Percentiles rank a stretch among this genome's conserved stretches.
These are phyloP conservation scores for Oenanthe javanica DNA, from an alignment of 140 eudicot genomes.

Conservation along the genomic window DNA sequence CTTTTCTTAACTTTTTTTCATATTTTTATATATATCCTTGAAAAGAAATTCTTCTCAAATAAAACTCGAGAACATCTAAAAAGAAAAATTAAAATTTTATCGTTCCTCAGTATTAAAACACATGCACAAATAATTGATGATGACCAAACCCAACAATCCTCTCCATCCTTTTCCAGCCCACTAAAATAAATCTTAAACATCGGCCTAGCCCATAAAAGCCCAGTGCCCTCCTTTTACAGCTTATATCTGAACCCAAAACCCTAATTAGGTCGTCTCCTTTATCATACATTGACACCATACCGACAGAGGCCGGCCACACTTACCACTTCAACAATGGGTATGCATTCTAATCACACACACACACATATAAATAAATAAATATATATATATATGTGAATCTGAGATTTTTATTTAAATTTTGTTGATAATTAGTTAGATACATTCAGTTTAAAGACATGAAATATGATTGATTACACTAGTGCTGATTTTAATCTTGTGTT, in stretches of 20 bases:
- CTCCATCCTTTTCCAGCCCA: not conserved
- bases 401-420: not conserved
- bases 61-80: too few relatives aligned
- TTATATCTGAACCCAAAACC: not conserved
- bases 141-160: not conserved
- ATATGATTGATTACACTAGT: not conserved
- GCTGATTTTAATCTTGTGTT: too few relatives aligned
- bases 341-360: not conserved
- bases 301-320: not conserved
- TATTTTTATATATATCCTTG: too few relatives aligned
- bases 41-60: too few relatives aligned
- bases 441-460: not conserved
- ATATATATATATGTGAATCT: not conserved
- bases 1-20: too few relatives aligned
- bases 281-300: not conserved
- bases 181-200: too few relatives aligned
- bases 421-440: not conserved
- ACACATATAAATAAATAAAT: not conserved
- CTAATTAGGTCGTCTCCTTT: not conserved
- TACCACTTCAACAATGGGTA: slow-evolving; percentile 8
- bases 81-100: too few relatives aligned
- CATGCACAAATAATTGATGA: too few relatives aligned
- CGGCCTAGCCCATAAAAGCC: not conserved
- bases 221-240: not conserved
- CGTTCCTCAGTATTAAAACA: too few relatives aligned